Conservation (phyloP, 1,284 basidiomycete species). For the Microbotryum intermedium region DNA sequence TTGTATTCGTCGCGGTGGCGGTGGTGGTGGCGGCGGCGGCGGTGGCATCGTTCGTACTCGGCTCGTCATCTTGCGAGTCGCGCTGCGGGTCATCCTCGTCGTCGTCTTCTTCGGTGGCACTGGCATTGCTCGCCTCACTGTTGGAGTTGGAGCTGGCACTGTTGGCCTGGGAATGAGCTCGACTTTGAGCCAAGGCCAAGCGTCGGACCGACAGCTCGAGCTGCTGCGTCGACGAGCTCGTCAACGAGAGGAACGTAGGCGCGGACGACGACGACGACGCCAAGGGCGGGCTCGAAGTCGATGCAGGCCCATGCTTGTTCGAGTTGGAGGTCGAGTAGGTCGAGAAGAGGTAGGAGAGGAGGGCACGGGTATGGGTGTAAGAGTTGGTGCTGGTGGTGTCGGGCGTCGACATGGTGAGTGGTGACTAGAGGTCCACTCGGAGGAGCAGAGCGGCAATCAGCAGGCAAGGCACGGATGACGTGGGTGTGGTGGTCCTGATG, state of each 20-base stretch:
- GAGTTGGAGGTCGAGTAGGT: constrained; percentile 5
- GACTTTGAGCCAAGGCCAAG: constrained; percentile 24
- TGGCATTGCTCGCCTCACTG: constrained; percentile 13
- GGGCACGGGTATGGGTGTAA: constrained; percentile 17
- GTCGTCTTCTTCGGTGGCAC: constrained; percentile 16
- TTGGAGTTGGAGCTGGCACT: too few species aligned
- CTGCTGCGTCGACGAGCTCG: constrained; percentile 8
- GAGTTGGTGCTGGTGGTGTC: background rate
- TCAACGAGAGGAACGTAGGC: constrained; percentile 3
- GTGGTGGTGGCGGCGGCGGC: too few species aligned
- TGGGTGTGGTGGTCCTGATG: too few species aligned
- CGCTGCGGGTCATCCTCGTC: constrained; percentile 6
- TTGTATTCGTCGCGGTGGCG: too few species aligned
- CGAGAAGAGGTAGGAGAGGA: constrained; percentile 21
- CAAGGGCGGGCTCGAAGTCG: constrained; percentile 5
- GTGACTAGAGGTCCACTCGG: too few species aligned
- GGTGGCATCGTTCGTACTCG: background rate
- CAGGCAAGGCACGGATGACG: too few species aligned
- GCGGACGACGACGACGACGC: background rate
- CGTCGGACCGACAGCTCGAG: constrained; percentile 24
- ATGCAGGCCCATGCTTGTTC: background rate
- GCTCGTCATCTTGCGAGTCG: constrained; percentile 2
- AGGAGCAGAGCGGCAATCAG: too few species aligned
- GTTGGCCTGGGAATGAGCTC: constrained; percentile 1
- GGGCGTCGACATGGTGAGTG: too few species aligned